A percentile compares a stretch with the other conserved stretches of the same genome.
These are phyloP conservation scores for Globisporangium splendens DNA, from an alignment of 352 stramenopile genomes.

Conservation along the genomic window DNA sequence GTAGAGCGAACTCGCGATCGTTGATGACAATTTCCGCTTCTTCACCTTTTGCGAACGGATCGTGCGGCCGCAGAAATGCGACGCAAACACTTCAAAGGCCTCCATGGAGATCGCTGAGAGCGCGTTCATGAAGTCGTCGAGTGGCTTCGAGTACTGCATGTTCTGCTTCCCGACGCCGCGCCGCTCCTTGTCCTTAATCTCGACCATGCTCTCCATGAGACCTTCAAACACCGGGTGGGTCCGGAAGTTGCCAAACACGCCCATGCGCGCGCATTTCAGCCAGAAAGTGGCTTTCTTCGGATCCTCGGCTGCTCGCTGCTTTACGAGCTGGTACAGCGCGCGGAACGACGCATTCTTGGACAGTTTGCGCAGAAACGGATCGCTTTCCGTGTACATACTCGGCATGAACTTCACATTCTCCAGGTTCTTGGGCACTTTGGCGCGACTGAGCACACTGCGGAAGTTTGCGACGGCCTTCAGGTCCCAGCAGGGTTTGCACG, in stretches of 20 bases:
- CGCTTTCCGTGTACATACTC: conserved; percentile 69
- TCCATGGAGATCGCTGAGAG: conserved; percentile 62
- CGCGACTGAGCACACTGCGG: conserved; percentile 69
- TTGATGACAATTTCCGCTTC: conserved; percentile 27
- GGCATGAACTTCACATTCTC: conserved; percentile 82
- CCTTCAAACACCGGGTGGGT: conserved; percentile 74
- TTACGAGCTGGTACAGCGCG: conserved; percentile 58
- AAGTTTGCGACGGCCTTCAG: conserved; percentile 71
- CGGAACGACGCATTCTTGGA: conserved; percentile 76
- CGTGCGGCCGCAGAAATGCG: conserved; percentile 70
- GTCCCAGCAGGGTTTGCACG: conserved; percentile 65
- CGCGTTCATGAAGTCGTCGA: conserved; percentile 74
- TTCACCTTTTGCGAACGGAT: conserved; percentile 74
- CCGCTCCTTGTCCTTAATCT: conserved; percentile 78
- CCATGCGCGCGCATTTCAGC: conserved; percentile 70
- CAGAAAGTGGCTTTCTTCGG: conserved; percentile 59
- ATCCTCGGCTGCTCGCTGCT: conserved; percentile 21
- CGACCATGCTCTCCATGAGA: conserved; percentile 75
- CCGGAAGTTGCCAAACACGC: conserved; percentile 66
- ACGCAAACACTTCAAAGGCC: conserved; percentile 74
- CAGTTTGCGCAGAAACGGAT: conserved; percentile 74
- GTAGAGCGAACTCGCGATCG: not conserved
- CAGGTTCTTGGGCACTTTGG: conserved; percentile 62
- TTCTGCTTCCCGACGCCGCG: conserved; percentile 83
- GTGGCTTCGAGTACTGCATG: conserved; percentile 69